Conservation (phyloP, 2,329 filamentous ascomycete genomes). For the Penicillium sp. region DNA sequence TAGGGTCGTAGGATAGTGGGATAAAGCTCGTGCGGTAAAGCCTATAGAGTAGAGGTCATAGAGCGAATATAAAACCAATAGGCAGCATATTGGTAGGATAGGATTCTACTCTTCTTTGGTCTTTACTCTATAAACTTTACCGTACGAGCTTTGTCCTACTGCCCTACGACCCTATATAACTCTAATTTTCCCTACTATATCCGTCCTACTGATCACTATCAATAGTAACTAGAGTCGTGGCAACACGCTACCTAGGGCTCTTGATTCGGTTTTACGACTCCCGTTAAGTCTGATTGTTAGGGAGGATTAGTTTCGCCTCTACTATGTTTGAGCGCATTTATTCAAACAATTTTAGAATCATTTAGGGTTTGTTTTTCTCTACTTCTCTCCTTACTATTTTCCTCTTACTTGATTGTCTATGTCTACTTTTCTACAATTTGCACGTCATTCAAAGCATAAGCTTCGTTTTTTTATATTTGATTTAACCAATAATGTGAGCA, state of each 20-base stretch:
- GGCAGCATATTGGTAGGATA: neutral
- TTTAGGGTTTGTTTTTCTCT: neutral
- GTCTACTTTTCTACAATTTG: neutral
- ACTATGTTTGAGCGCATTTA: neutral
- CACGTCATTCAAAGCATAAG: neutral
- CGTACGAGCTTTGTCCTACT: neutral
- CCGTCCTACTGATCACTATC: neutral
- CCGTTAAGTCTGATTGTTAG: neutral
- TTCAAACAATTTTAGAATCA: neutral
- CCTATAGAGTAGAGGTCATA: neutral
- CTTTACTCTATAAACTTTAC: neutral
- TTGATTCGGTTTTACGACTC: neutral
- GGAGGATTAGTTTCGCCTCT: neutral
- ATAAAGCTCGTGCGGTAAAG: no score
- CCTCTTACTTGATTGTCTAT: neutral
- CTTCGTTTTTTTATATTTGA: neutral
- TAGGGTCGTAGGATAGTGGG: neutral
- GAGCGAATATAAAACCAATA: neutral
- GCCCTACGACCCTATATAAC: neutral
- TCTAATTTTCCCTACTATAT: no score
- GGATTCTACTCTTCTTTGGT: neutral
- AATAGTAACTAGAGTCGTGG: neutral
- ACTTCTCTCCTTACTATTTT: neutral
- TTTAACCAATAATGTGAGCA: neutral
- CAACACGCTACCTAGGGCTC: no score